These are phyloP conservation scores for Phytopythium cucurbitacearum DNA, from an alignment of 352 stramenopile genomes.

Conservation along the genomic window DNA sequence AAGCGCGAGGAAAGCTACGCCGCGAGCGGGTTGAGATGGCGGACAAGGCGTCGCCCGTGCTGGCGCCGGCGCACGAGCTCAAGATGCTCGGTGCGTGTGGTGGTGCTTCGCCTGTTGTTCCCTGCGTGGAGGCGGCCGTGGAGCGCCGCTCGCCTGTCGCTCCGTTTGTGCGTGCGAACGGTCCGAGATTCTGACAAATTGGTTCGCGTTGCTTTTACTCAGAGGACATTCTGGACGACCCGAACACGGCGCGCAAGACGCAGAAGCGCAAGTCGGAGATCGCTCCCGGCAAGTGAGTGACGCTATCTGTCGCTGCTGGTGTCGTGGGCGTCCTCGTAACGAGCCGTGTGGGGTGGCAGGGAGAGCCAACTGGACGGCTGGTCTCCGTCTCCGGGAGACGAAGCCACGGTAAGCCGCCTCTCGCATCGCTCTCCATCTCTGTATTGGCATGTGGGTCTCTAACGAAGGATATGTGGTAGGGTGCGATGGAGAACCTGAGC, in stretches of 20 bases:
- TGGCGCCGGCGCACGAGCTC: constrained; percentile 36
- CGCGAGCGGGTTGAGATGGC: constrained; percentile 15
- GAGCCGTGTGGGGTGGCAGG: constrained; percentile 3
- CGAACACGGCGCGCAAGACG: constrained; percentile 17
- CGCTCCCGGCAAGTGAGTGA: constrained; percentile 5
- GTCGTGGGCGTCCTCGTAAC: neutral
- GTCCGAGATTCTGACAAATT: neutral
- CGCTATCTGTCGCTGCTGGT: constrained; percentile 7
- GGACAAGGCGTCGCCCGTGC: constrained; percentile 35
- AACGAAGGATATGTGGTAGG: neutral
- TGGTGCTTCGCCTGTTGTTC: neutral
- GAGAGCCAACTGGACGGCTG: constrained; percentile 60
- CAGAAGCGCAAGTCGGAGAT: constrained; percentile 22
- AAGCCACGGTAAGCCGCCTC: constrained; percentile 3
- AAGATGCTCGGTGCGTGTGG: constrained; percentile 36
- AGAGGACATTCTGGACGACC: constrained; percentile 32
- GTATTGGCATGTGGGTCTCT: neutral
- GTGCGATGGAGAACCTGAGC: constrained; percentile 50
- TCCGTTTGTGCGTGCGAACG: neutral
- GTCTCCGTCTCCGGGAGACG: constrained; percentile 36
- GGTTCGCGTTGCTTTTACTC: neutral
- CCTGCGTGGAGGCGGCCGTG: neutral
- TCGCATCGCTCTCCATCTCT: neutral
- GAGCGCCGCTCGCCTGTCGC: neutral
- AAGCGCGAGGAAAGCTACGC: too few species aligned